Conservation (phyloP, 768 basidiomycete species). For the Pholiota conissans region DNA sequence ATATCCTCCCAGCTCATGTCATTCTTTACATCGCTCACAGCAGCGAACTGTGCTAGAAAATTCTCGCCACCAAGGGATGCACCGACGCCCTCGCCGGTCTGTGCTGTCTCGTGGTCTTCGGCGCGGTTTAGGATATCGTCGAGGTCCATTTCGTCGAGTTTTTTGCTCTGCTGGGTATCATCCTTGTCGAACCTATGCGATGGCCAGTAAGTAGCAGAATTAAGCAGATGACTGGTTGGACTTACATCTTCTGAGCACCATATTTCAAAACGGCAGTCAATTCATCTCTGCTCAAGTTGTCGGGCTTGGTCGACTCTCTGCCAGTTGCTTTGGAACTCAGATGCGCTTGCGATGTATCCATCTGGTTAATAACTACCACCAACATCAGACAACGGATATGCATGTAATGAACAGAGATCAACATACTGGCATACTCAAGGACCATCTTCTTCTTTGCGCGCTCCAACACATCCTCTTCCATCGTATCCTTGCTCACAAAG, state of each 20-base stretch:
- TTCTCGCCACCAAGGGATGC: conserved; percentile 97
- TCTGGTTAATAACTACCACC: conserved; percentile 94
- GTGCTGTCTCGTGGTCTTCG: conserved; percentile 95
- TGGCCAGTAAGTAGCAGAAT: conserved; percentile 12
- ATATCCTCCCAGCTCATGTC: conserved; percentile 99
- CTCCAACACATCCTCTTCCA: conserved; percentile 98
- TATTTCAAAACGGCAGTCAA: conserved; percentile 97
- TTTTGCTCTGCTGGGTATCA: conserved; percentile 87
- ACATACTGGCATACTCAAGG: conserved; percentile 97
- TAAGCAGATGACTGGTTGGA: conserved; percentile 14
- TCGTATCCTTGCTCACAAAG: conserved; percentile 98
- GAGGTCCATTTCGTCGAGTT: conserved; percentile 98
- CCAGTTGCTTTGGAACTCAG: conserved; percentile 70
- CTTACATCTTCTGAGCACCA: conserved; percentile 95
- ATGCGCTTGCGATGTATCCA: conserved; percentile 98
- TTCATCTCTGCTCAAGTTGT: conserved; percentile 93
- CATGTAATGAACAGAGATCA: conserved; percentile 1
- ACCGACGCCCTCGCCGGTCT: conserved; percentile 72
- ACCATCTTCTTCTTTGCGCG: conserved; percentile 99
- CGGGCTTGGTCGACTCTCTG: conserved; percentile 74
- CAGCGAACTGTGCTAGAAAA: conserved; percentile 93
- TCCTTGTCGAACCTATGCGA: conserved; percentile 90
- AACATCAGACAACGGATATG: conserved; percentile 2
- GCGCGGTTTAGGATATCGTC: conserved; percentile 97
- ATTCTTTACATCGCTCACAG: conserved; percentile 96